These are phyloP conservation scores for Vitis amurensis DNA, from an alignment of 164 flowering plant genomes.

Conservation along the genomic window DNA sequence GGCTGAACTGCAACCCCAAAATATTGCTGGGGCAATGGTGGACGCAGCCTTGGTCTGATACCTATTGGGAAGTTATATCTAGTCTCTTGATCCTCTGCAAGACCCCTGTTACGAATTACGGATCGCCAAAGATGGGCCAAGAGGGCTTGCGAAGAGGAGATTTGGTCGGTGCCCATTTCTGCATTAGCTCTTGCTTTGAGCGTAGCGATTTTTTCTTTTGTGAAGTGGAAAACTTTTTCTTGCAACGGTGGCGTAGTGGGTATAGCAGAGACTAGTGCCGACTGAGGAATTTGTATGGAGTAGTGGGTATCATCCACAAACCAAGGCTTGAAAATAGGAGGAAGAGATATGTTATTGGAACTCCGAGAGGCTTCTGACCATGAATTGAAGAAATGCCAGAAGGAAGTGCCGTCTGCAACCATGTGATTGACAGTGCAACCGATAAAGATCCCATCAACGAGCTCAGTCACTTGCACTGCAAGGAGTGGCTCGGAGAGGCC, in stretches of 20 bases:
- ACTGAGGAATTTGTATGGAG: slow-evolving; percentile 22
- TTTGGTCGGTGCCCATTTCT: neutral
- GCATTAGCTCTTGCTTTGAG: slow-evolving; percentile 36
- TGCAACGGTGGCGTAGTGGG: neutral
- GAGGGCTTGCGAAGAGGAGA: slow-evolving; percentile 42
- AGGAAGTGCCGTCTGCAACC: slow-evolving; percentile 37
- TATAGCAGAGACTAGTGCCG: neutral
- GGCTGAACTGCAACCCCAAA: slow-evolving; percentile 32
- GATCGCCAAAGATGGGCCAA: slow-evolving; percentile 39
- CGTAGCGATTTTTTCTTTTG: slow-evolving; percentile 14
- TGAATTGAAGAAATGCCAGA: slow-evolving; percentile 48
- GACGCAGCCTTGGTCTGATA: slow-evolving; percentile 25
- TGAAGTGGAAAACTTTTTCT: slow-evolving; percentile 21
- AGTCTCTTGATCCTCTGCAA: slow-evolving; percentile 6
- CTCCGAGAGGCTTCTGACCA: slow-evolving; percentile 47
- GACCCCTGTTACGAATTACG: slow-evolving; percentile 12
- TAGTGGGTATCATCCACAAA: slow-evolving; percentile 9
- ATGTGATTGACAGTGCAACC: slow-evolving; percentile 40
- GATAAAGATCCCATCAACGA: slow-evolving; percentile 41
- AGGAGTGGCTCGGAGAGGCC: slow-evolving; percentile 33
- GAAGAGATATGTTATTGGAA: slow-evolving; percentile 5
- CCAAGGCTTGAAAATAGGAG: slow-evolving; percentile 26
- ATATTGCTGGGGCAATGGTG: slow-evolving; percentile 32
- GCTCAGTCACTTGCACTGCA: slow-evolving; percentile 47
- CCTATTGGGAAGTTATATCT: slow-evolving; percentile 1